Base-by-base conservation (phyloP, 1,284 basidiomycete genomes). In the Apiotrichum porosum region DNA sequence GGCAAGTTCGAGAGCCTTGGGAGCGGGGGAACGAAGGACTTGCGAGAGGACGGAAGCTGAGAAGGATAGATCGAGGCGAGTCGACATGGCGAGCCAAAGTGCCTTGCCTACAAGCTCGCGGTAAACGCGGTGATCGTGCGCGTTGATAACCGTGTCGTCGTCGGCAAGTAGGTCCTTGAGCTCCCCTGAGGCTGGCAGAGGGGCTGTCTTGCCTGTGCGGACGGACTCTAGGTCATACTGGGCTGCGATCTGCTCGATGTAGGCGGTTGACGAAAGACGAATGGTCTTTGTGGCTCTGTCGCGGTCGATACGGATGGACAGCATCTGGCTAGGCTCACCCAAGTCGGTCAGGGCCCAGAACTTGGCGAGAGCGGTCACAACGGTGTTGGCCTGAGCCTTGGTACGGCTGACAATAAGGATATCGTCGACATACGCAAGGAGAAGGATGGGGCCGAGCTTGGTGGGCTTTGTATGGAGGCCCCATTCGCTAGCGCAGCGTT, bases 1-100 rank as follows among this genome's bases (percentile, higher is more conserved):
- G 0, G 71, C 71, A 0, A 73, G 72, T 2, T 63, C 61, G 71
- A 72, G 77, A 53, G 79, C 78, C 0, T 37, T 5, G 2, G 21
- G 18, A 0, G 49, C 42, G n/a, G 58, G 58, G 5, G 41, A 44
- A n/a, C 21, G 47, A 35, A 45, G 37, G 48, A 48, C 58, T 2
- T 58, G 52, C 8, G 51, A 58, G 10, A 67, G 57, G 13, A 49
- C 21, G 5, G 56, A 55, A 13, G 61, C 61, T 3, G 68, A 51
- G 37, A 60, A 66, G 1, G 57, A 39, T 1, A 69, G 44, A 52
- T 70, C 65, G 10, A 60, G 63, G 30, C 64, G 44, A 10, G 60
- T 60, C 35, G 42, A 49, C 19, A 51, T 36, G 15, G 55, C 44
- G 19, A 65, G 40, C 52, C 62, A 66, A 34, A 62, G 57, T 3